A percentile compares a stretch with the other conserved stretches of the same genome.
These are phyloP conservation scores for Cicer arietinum DNA, from an alignment of 306 rosid genomes.

Conservation along the genomic window DNA sequence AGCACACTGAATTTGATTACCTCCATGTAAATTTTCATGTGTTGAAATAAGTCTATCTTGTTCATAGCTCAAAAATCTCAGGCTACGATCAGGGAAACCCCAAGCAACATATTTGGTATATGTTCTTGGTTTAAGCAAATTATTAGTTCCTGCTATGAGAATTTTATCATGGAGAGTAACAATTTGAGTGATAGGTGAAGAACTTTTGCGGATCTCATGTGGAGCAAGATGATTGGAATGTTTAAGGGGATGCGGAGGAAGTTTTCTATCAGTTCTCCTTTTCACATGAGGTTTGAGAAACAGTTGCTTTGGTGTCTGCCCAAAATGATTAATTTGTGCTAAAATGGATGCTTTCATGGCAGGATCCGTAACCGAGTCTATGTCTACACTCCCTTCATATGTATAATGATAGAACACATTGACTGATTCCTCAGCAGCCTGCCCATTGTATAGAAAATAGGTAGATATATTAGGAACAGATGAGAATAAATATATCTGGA, in stretches of 20 bases:
- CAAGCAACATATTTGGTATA: constrained; percentile 91
- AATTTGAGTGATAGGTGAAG: constrained; percentile 85
- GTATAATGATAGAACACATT: constrained; percentile 98
- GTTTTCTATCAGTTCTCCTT: constrained; percentile 78
- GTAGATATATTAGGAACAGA: constrained; percentile 46
- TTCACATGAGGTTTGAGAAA: constrained; percentile 89
- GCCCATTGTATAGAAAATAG: constrained; percentile 46
- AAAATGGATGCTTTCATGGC: constrained; percentile 99
- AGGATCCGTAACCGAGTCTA: constrained; percentile 96
- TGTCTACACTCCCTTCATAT: constrained; percentile 97
- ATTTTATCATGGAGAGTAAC: constrained; percentile 78
- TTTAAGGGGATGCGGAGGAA: constrained; percentile 96
- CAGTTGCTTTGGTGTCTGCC: constrained; percentile 99
- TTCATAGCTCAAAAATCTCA: constrained; percentile 92
- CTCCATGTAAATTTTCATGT: constrained; percentile 95
- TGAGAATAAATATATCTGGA: constrained; percentile 18
- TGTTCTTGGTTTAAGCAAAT: constrained; percentile 89
- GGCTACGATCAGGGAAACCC: constrained; percentile 98
- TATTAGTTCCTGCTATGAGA: constrained; percentile 77
- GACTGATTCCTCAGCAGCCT: constrained; percentile 98
- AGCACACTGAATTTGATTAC: constrained; percentile 87
- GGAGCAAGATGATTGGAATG: constrained; percentile 74
- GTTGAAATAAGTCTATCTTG: constrained; percentile 94
- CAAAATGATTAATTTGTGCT: constrained; percentile 99
- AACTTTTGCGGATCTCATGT: constrained; percentile 80